Conservation (phyloP, 495 filamentous ascomycete species). For the Talaromyces wortmannii region DNA sequence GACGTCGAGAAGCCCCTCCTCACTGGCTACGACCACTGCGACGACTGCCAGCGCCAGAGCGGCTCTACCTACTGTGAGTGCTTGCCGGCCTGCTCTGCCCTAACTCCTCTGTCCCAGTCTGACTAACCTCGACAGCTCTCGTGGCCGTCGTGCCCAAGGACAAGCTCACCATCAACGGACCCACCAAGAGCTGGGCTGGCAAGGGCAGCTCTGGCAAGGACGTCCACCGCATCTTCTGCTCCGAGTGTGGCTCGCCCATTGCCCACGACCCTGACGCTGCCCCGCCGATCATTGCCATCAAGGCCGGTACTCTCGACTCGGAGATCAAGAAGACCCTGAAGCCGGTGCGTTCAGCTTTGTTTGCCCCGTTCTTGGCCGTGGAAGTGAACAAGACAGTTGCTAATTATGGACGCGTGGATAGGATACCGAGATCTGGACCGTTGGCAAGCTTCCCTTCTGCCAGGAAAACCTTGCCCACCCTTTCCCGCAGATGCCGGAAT, state of each 20-base stretch:
- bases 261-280: constrained; percentile 63
- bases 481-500: constrained; percentile 51
- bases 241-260: constrained; percentile 61
- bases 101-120: neutral
- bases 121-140: constrained; percentile 37
- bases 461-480: constrained; percentile 54
- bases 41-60: constrained; percentile 64
- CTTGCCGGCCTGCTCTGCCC: neutral
- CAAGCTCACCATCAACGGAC: constrained; percentile 52
- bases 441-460: constrained; percentile 62
- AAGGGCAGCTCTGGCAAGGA: constrained; percentile 47
- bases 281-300: constrained; percentile 60
- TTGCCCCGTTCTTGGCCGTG: neutral
- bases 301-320: constrained; percentile 54
- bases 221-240: constrained; percentile 63
- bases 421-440: constrained; percentile 66
- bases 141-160: constrained; percentile 60
- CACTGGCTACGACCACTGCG: constrained; percentile 63
- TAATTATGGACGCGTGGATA: constrained; percentile 9
- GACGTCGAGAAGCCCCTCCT: constrained; percentile 47
- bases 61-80: constrained; percentile 61
- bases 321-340: constrained; percentile 63
- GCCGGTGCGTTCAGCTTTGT: constrained; percentile 36
- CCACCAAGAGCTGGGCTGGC: constrained; percentile 54
- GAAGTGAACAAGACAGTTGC: neutral